Percentiles rank a stretch among this genome's conserved stretches.
Evolutionary conservation across 2,329 filamentous ascomycete genomes (phyloP).

Genomic region (Nothophoma quercina): DNA sequence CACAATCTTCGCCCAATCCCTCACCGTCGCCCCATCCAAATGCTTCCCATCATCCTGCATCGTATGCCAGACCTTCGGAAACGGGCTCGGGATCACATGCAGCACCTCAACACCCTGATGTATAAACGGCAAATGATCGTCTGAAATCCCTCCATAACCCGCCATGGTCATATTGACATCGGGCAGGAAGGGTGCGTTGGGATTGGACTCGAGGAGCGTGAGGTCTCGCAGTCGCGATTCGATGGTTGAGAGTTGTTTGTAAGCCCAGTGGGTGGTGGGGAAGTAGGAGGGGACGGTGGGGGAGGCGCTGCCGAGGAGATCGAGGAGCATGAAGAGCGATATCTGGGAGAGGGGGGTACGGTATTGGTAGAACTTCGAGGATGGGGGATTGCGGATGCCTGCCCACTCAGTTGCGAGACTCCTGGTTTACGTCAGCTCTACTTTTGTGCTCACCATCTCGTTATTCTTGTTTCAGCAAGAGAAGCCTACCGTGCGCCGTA

Average conservation of each 20-base stretch:
- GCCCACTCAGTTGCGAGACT: constrained; percentile 87
- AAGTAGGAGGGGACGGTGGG: constrained; percentile 87
- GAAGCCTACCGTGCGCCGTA: constrained; percentile 78
- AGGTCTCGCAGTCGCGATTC: constrained; percentile 77
- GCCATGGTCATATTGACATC: constrained; percentile 47
- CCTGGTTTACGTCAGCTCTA: constrained; percentile 33
- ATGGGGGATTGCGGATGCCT: constrained; percentile 68
- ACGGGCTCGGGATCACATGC: constrained; percentile 86
- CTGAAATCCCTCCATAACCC: constrained; percentile 64
- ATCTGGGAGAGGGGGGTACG: constrained; percentile 79
- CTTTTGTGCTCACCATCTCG: not conserved
- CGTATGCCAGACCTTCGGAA: constrained; percentile 86
- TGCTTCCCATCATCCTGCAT: constrained; percentile 84
- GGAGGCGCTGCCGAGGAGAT: constrained; percentile 76
- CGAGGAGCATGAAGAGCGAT: constrained; percentile 87
- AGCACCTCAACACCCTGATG: constrained; percentile 83
- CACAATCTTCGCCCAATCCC: constrained; percentile 87
- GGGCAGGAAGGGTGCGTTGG: constrained; percentile 57
- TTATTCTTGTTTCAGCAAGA: not conserved
- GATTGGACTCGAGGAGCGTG: constrained; percentile 69
- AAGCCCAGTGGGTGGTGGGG: constrained; percentile 91
- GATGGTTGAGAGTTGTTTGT: constrained; percentile 74
- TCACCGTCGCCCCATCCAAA: constrained; percentile 78
- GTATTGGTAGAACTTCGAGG: constrained; percentile 69
- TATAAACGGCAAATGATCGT: constrained; percentile 95